These are phyloP conservation scores for Suzukiozyma palmioleophila DNA, from an alignment of 1,139 yeast species.

Conservation along the genomic window DNA sequence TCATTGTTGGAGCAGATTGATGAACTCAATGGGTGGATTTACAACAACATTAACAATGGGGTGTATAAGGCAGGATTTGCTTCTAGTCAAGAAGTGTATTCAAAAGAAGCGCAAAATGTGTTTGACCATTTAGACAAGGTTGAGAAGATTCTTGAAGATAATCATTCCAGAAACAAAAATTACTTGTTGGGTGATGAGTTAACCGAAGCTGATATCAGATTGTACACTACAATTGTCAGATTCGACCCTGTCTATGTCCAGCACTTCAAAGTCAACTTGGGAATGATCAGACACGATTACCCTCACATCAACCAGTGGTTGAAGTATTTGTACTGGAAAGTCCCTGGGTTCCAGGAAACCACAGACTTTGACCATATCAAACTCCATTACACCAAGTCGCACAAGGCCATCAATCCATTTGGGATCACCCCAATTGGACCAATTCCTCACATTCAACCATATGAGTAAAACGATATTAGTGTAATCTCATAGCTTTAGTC, in stretches of 20 bases:
- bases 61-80: constrained; percentile 95
- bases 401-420: constrained; percentile 71
- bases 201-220: constrained; percentile 88
- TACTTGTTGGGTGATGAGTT: constrained; percentile 62
- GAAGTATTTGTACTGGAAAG: constrained; percentile 79
- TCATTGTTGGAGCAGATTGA: constrained; percentile 56
- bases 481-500: neutral
- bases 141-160: constrained; percentile 55
- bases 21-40: constrained; percentile 78
- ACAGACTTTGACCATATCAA: constrained; percentile 89
- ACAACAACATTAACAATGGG: constrained; percentile 84
- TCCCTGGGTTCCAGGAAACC: constrained; percentile 70
- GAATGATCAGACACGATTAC: constrained; percentile 75
- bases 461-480: constrained; percentile 7
- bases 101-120: constrained; percentile 58
- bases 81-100: constrained; percentile 78
- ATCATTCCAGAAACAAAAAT: constrained; percentile 34
- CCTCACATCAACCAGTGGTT: constrained; percentile 80
- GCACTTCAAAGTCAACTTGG: constrained; percentile 89
- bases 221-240: constrained; percentile 71
- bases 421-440: constrained; percentile 92
- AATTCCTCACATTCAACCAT: constrained; percentile 58
- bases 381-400: constrained; percentile 82
- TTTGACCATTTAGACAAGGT: constrained; percentile 73
- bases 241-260: constrained; percentile 91